Evolutionary conservation across 2,329 filamentous ascomycete genomes (phyloP).

Genomic region (Phyllosticta citriasiana): DNA sequence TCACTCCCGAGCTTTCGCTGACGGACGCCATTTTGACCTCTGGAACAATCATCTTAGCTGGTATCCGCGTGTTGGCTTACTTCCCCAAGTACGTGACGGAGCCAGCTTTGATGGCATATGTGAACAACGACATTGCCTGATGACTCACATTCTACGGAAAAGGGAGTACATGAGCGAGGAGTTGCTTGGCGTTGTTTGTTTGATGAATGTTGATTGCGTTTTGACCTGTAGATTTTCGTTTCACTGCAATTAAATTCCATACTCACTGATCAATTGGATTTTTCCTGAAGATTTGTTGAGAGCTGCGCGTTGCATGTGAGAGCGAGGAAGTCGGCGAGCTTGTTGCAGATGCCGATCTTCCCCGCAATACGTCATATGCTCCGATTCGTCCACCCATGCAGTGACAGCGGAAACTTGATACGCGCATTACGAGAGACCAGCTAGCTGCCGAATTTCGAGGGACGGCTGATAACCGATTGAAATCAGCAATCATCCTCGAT

Average conservation of each 20-base stretch:
- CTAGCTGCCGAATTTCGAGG: neutral
- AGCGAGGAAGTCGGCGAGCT: neutral
- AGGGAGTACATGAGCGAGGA: neutral
- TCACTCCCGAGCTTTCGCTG: constrained; percentile 32
- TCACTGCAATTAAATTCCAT: neutral
- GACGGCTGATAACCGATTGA: neutral
- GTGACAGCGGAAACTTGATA: neutral
- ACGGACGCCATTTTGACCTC: constrained; percentile 38
- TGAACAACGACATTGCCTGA: neutral
- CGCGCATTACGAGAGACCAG: neutral
- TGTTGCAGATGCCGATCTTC: neutral
- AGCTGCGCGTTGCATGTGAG: neutral
- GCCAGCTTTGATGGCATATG: constrained; percentile 1
- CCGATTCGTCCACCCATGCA: neutral
- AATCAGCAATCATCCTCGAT: neutral
- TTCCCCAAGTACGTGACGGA: neutral
- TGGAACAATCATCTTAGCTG: constrained; percentile 31
- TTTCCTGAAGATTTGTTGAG: neutral
- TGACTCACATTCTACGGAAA: neutral
- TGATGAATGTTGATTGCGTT: neutral
- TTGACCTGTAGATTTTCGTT: neutral
- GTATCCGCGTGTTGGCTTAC: constrained; percentile 22
- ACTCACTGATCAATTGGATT: neutral
- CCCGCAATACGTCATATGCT: neutral
- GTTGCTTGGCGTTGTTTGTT: neutral